Percentiles rank a stretch among this genome's conserved stretches.
Conservation (phyloP, 2,329 filamentous ascomycete genomes). For the Nectriaceae sp. region DNA sequence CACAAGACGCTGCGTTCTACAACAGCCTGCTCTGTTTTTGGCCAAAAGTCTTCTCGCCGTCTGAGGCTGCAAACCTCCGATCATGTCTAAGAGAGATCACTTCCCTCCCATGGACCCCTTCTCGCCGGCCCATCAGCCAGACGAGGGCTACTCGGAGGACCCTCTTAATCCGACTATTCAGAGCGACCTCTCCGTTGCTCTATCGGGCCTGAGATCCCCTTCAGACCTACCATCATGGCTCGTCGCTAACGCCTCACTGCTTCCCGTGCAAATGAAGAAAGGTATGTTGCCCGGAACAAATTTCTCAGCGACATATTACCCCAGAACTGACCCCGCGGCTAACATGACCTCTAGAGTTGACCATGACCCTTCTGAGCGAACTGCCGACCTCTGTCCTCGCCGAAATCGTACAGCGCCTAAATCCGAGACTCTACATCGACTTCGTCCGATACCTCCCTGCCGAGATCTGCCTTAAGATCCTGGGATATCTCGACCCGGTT, state of each 20-base stretch:
- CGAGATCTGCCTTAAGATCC: constrained; percentile 87
- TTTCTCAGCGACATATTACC: no score
- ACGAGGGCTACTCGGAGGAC: constrained; percentile 88
- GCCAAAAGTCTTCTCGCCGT: background rate
- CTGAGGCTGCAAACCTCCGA: constrained; percentile 17
- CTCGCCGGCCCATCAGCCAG: constrained; percentile 61
- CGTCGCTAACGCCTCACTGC: constrained; percentile 48
- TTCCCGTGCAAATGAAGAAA: constrained; percentile 52
- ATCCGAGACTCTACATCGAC: constrained; percentile 87
- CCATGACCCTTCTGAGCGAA: constrained; percentile 74
- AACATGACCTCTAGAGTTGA: constrained; percentile 62
- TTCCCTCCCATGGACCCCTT: constrained; percentile 45
- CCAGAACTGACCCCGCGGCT: no score
- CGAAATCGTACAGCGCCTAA: constrained; percentile 77
- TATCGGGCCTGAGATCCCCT: constrained; percentile 40
- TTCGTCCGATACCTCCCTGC: constrained; percentile 83
- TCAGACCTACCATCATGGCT: constrained; percentile 53
- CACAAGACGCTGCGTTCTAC: no score
- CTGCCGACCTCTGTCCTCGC: constrained; percentile 80
- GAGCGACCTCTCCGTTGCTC: constrained; percentile 33
- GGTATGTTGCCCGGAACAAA: constrained; percentile 38
- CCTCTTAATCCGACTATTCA: constrained; percentile 49
- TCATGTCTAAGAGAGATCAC: constrained; percentile 32
- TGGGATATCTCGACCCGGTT: constrained; percentile 79
- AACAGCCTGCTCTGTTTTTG: constrained; percentile 1